Evolutionary conservation across 2,329 filamentous ascomycete species (phyloP), one percentile per base, ranked within the genome.

Genomic region (Decorospora gaudefroyi): DNA sequence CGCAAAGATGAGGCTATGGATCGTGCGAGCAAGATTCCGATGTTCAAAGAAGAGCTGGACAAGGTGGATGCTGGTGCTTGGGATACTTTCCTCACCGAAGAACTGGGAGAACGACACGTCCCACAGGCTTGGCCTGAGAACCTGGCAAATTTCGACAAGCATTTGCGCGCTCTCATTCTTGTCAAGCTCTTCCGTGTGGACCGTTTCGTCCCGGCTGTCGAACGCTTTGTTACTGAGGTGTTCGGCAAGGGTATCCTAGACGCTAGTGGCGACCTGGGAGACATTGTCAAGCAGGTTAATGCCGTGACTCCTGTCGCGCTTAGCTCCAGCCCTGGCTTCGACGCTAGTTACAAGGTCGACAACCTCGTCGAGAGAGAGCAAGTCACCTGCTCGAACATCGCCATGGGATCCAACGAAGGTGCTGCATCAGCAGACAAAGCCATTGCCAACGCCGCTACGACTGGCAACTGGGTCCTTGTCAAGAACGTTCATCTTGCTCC

Each of bases 341-440:
- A 99, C 72, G 95, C 95, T 40, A 96, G 90, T 68, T 99, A 97
- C 83, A 99, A 99, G 78, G 93, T 99, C 48, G 93, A 99, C 70
- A 90, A 86, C 49, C 79, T 99, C 40, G 95, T 97, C 19, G 89
- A 96, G 71, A 83, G 89, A 56, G 85, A 84, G 69, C 82, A 83
- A 46, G 85, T 89, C 37, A 85, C 82, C 41, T 99, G 93, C 74
- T 91, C 90, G 46, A 96, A 96, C 71, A 96, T 99, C 65, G 95
- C 95, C 61, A 99, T 99, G 93, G 93, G 93, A 65, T 97, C 93
- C 31, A 95, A 95, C 64, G 93, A 99, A 77, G 89, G 90, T 67
- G 78, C 95, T 12, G 85, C 91, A 45, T 93, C 85, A 51, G 93
- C 93, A 12, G 93, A 99, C 77, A 96, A 96, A 73, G 93, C 95